Evolutionary conservation across 805 yeast species (phyloP), one percentile per base, ranked within the genome.

Genomic region (Tetrapisispora phaffii): DNA sequence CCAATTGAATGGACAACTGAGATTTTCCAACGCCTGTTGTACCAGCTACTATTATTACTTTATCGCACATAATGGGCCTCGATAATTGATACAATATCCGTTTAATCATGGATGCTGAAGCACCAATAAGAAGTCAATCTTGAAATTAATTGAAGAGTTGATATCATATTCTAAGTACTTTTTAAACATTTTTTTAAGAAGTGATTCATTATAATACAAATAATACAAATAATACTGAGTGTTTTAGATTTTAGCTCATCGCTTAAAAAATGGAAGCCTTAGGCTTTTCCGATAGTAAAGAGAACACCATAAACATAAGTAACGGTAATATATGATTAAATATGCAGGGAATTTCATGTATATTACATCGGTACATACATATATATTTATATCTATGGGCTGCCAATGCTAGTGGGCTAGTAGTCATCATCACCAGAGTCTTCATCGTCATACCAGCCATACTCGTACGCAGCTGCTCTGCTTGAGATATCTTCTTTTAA

Each of bases 11-110:
- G 8, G 69, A 60, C 56, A 77, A 73, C 54, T 85, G 87, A 0
- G 97, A 89, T 59, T 90, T 90, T 0, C 98, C 98, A 12, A 88
- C 97, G 0, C 97, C 98, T 0, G 98, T 90, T 31, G 96, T 89
- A 0, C 98, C 98, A 3, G 85, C 83, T 16, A 85, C 75, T 15
- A 86, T 78, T 23, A 84, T 72, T 5, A 85, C 62, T 45, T 69
- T 71, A 46, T 56, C 38, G 7, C 36, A 16, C 35, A 39, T 20
- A 23, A 34, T 26, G 2, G 29, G 32, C 19, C 7, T 26, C 4
- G 4, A 13, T 17, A 26, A 12, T 6, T 13, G 28, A 3, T 24
- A 19, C 12, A 38, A n/a, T 3, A 38, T 3, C 10, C 6, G 17
- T 13, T 10, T 17, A 5, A 38, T 12, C 41, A 38, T 26, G 26